Evolutionary conservation across 225 moss, liverwort and hornwort species (phyloP), one percentile per base, ranked within the genome.

Genomic region (Pseudoscleropodium purum): DNA sequence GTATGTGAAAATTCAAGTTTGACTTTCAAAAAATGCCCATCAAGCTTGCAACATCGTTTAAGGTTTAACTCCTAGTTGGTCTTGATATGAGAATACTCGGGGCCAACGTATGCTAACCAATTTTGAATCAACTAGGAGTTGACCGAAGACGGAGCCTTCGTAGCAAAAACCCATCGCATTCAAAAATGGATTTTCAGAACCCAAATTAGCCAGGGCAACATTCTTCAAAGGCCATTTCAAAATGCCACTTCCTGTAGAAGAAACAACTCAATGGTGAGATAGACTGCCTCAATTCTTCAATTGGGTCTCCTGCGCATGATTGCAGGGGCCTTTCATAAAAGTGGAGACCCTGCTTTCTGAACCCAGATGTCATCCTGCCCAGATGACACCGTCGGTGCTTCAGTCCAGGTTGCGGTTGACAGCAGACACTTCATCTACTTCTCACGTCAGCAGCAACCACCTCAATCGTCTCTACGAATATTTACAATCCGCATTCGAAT

Each of bases 401-500:
- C 41, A 65, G 36, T 83, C 37, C 36, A 65, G 37, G 66, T 66
- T 84, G 67, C 47, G 34, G 43, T 82, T 62, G 82, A 82, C 31
- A 82, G 10, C 29, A 80, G 59, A 60, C 30, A 10, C 82, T 82
- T 62, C 82, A 82, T 25, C 47, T 21, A 31, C 64, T 64, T 47
- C 80, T 80, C 60, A 59, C 7, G 17, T 79, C 59, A 39, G 19
- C 60, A 60, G 12, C 37, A 37, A 77, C 83, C 25, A 2, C 36
- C 37, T 83, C 83, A 60, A 39, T 64, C 3, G 2, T 11, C 91
- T 89, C 86, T 18, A 41, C 72, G 24, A 81, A 59, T 86, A 90
- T 89, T 73, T 86, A 90, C 92, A 92, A 92, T 74, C 89, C 74
- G 86, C 90, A 79, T 41, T 39, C 31, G 23, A 79, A 84, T 82